Percentiles rank a stretch among this genome's conserved stretches.
Evolutionary conservation across 768 basidiomycete genomes (phyloP).

Genomic region (Suillus lakei): DNA sequence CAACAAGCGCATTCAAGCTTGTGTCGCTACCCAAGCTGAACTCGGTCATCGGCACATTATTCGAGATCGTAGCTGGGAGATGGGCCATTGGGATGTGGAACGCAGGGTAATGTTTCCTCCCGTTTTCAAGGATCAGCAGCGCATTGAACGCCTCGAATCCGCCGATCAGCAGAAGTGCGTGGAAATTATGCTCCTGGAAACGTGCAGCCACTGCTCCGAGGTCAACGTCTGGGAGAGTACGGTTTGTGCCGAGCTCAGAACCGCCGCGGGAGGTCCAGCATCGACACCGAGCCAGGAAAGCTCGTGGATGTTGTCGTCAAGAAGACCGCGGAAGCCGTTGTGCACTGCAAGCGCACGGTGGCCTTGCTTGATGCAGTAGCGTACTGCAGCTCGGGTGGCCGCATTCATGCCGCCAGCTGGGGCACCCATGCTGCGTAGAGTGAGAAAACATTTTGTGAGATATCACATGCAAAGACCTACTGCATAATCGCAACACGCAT

Average conservation of each 20-base stretch:
- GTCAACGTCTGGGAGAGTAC: constrained; percentile 82
- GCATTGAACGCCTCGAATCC: constrained; percentile 95
- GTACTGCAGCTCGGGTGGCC: constrained; percentile 91
- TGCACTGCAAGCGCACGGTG: constrained; percentile 92
- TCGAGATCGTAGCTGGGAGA: constrained; percentile 95
- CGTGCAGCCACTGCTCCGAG: constrained; percentile 88
- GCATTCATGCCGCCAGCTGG: constrained; percentile 99
- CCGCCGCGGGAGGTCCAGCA: constrained; percentile 96
- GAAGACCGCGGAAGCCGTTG: constrained; percentile 94
- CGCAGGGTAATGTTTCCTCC: constrained; percentile 81
- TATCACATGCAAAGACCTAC: constrained; percentile 47
- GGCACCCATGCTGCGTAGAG: constrained; percentile 76
- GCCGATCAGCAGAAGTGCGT: constrained; percentile 88
- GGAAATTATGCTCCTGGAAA: constrained; percentile 83
- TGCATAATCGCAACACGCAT: constrained; percentile 86
- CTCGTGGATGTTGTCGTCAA: constrained; percentile 86
- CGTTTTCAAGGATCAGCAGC: constrained; percentile 78
- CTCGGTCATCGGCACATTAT: constrained; percentile 98
- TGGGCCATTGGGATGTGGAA: constrained; percentile 97
- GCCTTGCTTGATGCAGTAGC: constrained; percentile 91
- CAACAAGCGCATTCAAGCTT: constrained; percentile 95
- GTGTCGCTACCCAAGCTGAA: constrained; percentile 96
- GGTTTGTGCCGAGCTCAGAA: constrained; percentile 97
- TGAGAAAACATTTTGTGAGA: background rate
- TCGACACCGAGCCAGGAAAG: constrained; percentile 97